Evolutionary conservation across 2,329 filamentous ascomycete genomes (phyloP), one percentile per base, ranked within the genome.

Genomic region (Monilinia fructicola): DNA sequence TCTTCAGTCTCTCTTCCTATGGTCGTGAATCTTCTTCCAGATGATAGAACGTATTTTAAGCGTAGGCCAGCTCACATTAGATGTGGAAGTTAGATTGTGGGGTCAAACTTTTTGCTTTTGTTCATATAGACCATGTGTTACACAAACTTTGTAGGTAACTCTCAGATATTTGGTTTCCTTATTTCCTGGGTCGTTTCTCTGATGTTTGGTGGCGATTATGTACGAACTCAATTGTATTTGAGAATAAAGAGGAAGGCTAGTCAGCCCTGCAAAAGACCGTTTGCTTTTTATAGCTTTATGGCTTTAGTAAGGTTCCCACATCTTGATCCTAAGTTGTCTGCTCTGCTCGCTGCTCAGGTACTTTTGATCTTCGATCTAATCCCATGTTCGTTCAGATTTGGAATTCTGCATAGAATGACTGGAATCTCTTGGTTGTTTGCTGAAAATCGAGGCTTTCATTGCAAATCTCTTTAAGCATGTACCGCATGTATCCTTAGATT

Each of bases 371-470:
- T 50, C n/a, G 23, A 26, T 58, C 31, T 31, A 9, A 40, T 50
- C 4, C 6, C 6, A 3, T 12, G 1, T 18, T 21, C 16, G 31
- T 18, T 28, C 18, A 35, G 4, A 62, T 54, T 26, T n/a, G 48
- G 31, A 16, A 18, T 54, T 63, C 11, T 63, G 48, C 60, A 54
- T 28, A n/a, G 21, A 50, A 26, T 61, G 58, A 44, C 58, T 50
- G 10, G n/a, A 61, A 38, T 50, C 9, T 52, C 12, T 23, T 48
- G 28, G 12, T 23, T 31, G 28, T 35, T 31, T 60, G 21, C 16
- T 6, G 4, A 48, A 48, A 16, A 35, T 18, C 10, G 31, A 61
- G 28, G 31, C 58, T 50, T 38, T 40, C 14, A 38, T 21, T 26
- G 23, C 10, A 40, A 50, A n/a, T 23, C 31, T 18, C n/a, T 21